phyloP scores from a whole-genome alignment of 257 asterid species.

The Solanum bulbocastanum region DNA sequence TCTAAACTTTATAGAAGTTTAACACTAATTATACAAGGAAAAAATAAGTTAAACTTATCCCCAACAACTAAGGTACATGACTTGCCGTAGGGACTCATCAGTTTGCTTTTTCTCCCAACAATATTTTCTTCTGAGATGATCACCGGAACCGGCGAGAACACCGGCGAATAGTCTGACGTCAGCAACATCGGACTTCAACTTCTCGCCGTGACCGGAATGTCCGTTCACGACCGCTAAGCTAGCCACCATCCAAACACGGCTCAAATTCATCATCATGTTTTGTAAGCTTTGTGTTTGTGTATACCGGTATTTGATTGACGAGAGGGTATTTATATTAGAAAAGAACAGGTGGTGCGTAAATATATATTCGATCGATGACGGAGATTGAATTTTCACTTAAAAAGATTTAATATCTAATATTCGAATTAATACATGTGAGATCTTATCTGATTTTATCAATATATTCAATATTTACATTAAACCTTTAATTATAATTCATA shows the following conservation, averaged over 20 bases:
- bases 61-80: neutral
- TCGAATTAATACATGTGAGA: no score
- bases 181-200: neutral
- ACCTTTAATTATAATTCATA: no score
- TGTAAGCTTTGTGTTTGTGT: neutral
- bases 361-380: neutral
- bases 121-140: neutral
- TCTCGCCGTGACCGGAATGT: neutral
- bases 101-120: neutral
- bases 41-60: neutral
- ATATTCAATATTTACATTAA: no score
- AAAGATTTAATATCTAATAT: no score
- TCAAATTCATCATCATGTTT: neutral
- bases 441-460: no score
- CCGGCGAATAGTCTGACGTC: neutral
- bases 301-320: neutral
- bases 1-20: neutral
- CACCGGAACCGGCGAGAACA: neutral
- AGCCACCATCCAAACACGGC: neutral
- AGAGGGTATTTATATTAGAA: neutral
- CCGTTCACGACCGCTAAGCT: neutral
- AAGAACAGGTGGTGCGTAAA: neutral
- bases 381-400: neutral
- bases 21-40: neutral
- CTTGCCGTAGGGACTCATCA: neutral